Percentiles rank a stretch among this genome's conserved stretches.
These are phyloP conservation scores for Solanum hybrid DNA, from an alignment of 305 asterid genomes.

Conservation along the genomic window DNA sequence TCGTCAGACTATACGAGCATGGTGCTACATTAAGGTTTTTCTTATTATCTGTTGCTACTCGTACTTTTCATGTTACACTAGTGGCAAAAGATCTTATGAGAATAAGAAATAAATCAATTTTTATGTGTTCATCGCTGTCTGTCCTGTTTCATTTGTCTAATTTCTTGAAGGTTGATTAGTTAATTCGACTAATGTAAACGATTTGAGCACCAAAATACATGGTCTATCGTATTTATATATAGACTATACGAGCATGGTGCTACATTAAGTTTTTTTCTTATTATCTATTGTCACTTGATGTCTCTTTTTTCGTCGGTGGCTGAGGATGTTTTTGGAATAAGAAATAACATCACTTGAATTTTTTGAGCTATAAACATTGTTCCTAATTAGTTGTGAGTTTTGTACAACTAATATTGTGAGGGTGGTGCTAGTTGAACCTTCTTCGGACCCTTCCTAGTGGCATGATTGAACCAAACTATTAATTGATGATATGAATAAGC, in stretches of 20 bases:
- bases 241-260: conserved; percentile 54
- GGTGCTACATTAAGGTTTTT: conserved; percentile 34
- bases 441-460: no score
- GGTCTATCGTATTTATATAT: conserved; percentile 10
- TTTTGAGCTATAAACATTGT: background rate
- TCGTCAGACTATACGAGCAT: conserved; percentile 38
- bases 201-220: conserved; percentile 34
- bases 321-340: background rate
- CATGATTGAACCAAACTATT: background rate
- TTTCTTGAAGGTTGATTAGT: background rate
- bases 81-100: background rate
- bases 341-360: conserved; percentile 1
- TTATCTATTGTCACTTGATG: conserved; percentile 5
- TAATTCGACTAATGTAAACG: background rate
- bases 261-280: conserved; percentile 13
- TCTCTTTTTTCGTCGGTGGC: background rate
- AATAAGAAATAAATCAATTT: background rate
- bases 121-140: background rate
- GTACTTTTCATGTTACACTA: background rate
- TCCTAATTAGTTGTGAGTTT: no score
- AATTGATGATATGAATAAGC: no score
- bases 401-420: background rate
- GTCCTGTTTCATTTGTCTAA: background rate
- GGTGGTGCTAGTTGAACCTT: background rate
- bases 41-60: conserved; percentile 6